Percentiles rank a stretch among this genome's conserved stretches.
phyloP scores from a whole-genome alignment of 164 flowering plant species.

The Litsea cubeba region DNA sequence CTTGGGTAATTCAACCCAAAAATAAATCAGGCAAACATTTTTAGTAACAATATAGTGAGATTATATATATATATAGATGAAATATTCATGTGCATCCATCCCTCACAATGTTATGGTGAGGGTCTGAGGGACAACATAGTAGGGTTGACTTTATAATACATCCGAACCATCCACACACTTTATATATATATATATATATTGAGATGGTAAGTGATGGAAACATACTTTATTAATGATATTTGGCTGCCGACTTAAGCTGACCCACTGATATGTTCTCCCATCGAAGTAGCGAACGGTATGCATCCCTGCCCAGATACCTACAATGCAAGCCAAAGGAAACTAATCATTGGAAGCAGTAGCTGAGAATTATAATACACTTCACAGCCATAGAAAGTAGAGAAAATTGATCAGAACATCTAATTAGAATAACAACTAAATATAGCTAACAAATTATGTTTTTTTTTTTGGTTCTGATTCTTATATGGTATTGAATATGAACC shows the following conservation, averaged over 20 bases:
- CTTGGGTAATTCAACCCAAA: too few relatives aligned
- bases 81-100: too few relatives aligned
- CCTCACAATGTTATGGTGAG: too few relatives aligned
- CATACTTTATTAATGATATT: constrained; percentile 82
- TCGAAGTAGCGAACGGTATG: constrained; percentile 92
- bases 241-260: constrained; percentile 94
- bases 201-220: not conserved
- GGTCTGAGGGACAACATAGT: too few relatives aligned
- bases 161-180: too few relatives aligned
- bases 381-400: not conserved
- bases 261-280: constrained; percentile 98
- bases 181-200: too few relatives aligned
- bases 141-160: too few relatives aligned
- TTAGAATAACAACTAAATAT: not conserved
- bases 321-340: constrained; percentile 13
- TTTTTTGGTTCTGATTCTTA: not conserved
- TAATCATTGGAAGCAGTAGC: not conserved
- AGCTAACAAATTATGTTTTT: too few relatives aligned
- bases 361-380: not conserved
- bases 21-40: too few relatives aligned
- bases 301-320: constrained; percentile 99
- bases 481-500: not conserved
- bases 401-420: not conserved
- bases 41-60: too few relatives aligned
- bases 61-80: too few relatives aligned